Conservation (phyloP, 2,329 filamentous ascomycete species). For the Talaromyces verruculosus region DNA sequence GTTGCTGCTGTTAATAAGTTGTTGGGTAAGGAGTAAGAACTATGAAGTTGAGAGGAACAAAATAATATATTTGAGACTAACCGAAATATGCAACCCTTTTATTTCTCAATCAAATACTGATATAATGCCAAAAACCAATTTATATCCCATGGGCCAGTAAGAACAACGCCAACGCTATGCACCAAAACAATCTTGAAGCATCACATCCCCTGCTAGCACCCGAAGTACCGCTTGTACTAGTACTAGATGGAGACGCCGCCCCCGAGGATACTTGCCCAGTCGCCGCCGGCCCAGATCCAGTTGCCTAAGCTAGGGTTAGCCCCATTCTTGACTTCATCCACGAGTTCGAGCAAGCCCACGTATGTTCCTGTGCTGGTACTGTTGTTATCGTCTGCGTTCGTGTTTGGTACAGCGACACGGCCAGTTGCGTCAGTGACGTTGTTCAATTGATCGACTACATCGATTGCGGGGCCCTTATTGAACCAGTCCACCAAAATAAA, state of each 20-base stretch:
- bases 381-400: constrained; percentile 28
- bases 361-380: constrained; percentile 39
- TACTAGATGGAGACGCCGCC: constrained; percentile 40
- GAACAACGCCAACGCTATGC: constrained; percentile 19
- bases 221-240: background rate
- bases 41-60: background rate
- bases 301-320: constrained; percentile 41
- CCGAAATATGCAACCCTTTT: background rate
- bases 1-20: constrained; percentile 62
- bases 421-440: constrained; percentile 50
- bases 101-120: background rate
- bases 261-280: constrained; percentile 42
- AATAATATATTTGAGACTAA: background rate
- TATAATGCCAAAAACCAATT: too few species aligned
- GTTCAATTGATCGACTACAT: constrained; percentile 69
- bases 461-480: constrained; percentile 68
- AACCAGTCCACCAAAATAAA: constrained; percentile 81
- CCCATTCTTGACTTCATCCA: constrained; percentile 38
- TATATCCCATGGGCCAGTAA: background rate
- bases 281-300: constrained; percentile 47
- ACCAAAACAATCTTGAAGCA: constrained; percentile 1
- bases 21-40: constrained; percentile 37
- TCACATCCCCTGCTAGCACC: background rate
- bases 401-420: constrained; percentile 36
- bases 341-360: constrained; percentile 40